Base-by-base conservation (phyloP, 495 filamentous ascomycete species). In the Halenospora varia region DNA sequence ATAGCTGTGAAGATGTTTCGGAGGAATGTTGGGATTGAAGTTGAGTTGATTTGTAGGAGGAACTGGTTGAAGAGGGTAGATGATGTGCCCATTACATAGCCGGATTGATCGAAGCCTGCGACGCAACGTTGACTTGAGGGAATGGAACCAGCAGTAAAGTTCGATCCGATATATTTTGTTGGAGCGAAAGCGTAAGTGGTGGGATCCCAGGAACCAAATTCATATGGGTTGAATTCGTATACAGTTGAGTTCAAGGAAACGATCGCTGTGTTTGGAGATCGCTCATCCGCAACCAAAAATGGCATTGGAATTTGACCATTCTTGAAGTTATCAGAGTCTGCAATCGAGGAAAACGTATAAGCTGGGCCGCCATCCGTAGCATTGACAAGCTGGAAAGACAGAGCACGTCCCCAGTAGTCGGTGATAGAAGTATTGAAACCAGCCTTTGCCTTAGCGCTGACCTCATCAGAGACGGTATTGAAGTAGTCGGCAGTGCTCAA, bases 301-400 rank as follows among this genome's bases (percentile, higher is more conserved):
- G 94, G 94, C 76, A 97, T 82, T 6, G 93, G 93, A 26, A 85
- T 82, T 40, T 83, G 70, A n/a, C 77, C 92, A n/a, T 75, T 70
- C 10, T 75, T 67, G 76, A 96, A 96, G 25, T 82, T 73, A 13
- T 81, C 69, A 18, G 80, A 79, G 20, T 81, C 63, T 10, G 87
- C 87, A 65, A 97, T 93, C 35, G 90, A 95, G 19, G 91, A 96
- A 75, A 85, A 97, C 15, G 94, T 97, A 64, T 88, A 90, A 3
- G 76, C 77, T 13, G 88, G 82, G 0, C 90, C 93, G 22, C 94
- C 93, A 59, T 90, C 71, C 13, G 77, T 76, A 24, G 78, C 88
- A 68, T 93, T 87, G 66, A 96, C 80, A 54, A 97, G 80, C 66
- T 97, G 94, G 63, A 84, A 92, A 22, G 86, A 84, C 19, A 97